A percentile compares a stretch with the other conserved stretches of the same genome.
phyloP scores from a whole-genome alignment of 352 stramenopile species.

The Pythium coloratum region DNA sequence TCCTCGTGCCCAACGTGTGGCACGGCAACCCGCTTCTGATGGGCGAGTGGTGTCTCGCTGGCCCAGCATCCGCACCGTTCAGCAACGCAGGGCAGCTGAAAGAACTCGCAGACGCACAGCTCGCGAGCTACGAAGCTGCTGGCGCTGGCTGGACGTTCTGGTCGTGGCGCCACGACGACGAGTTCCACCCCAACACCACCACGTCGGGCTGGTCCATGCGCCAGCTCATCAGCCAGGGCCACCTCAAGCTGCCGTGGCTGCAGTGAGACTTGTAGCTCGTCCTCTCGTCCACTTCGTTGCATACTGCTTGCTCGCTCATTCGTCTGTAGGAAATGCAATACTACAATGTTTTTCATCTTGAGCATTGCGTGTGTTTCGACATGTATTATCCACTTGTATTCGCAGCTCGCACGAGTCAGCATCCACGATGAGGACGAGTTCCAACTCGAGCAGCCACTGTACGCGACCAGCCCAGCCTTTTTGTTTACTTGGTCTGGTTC shows the following conservation, averaged over 20 bases:
- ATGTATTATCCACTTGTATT: conserved; percentile 1
- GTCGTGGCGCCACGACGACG: conserved; percentile 16
- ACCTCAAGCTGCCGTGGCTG: neutral
- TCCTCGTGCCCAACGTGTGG: conserved; percentile 18
- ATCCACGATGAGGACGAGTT: neutral
- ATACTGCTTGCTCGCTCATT: too few relatives aligned
- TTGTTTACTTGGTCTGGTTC: conserved; percentile 92
- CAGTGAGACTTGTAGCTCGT: neutral
- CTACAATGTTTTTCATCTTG: too few relatives aligned
- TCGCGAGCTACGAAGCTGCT: conserved; percentile 23
- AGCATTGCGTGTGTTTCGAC: neutral
- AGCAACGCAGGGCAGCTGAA: conserved; percentile 20
- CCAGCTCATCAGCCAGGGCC: neutral
- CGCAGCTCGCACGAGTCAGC: neutral
- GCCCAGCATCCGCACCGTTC: conserved; percentile 26
- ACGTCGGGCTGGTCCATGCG: neutral
- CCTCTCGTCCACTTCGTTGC: too few relatives aligned
- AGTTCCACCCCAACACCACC: neutral
- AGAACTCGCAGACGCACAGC: conserved; percentile 28
- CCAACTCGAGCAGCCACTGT: neutral
- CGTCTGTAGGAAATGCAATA: too few relatives aligned
- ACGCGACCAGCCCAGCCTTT: neutral
- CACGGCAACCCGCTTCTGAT: conserved; percentile 43
- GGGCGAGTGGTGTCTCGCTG: conserved; percentile 50
- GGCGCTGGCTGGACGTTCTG: conserved; percentile 19